phyloP scores from a whole-genome alignment of 2,329 filamentous ascomycete species.

The Sclerotinia nivalis region DNA sequence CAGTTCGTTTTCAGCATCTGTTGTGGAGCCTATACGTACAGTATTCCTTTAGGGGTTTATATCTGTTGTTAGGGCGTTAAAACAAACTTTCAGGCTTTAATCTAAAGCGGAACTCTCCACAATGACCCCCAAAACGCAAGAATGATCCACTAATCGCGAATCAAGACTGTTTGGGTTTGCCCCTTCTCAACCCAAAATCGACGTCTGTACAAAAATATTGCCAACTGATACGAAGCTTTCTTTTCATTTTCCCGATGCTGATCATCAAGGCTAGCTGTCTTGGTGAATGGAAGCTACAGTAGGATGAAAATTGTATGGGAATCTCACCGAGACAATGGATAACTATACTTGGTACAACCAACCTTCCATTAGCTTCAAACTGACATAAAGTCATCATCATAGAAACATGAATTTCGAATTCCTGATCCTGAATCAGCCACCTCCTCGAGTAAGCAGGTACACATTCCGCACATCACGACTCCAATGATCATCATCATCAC shows the following conservation, averaged over 20 bases:
- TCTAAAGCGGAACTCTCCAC: slow-evolving; percentile 7
- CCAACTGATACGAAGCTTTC: slow-evolving; percentile 19
- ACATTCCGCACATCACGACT: not conserved
- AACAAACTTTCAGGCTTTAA: not conserved
- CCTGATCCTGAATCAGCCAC: slow-evolving; percentile 1
- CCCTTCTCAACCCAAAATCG: slow-evolving; percentile 32
- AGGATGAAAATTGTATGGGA: not conserved
- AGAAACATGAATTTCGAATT: not conserved
- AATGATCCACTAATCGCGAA: not conserved
- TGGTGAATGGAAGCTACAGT: not conserved
- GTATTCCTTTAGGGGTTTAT: not conserved
- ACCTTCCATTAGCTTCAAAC: not conserved
- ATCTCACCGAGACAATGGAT: not conserved
- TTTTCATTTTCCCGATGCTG: not conserved
- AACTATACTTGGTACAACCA: not conserved
- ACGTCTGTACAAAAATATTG: slow-evolving; percentile 34
- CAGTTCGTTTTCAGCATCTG: not conserved
- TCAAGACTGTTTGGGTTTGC: not conserved
- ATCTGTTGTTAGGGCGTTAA: not conserved
- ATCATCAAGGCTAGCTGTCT: not conserved
- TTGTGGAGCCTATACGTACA: not conserved
- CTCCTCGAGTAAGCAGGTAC: slow-evolving; percentile 7
- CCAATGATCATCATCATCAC: not conserved
- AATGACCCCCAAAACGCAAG: not conserved
- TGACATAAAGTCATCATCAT: slow-evolving; percentile 2